A percentile compares a stretch with the other conserved stretches of the same genome.
Evolutionary conservation across 495 filamentous ascomycete genomes (phyloP).

Genomic region (Penicillium paxilli): DNA sequence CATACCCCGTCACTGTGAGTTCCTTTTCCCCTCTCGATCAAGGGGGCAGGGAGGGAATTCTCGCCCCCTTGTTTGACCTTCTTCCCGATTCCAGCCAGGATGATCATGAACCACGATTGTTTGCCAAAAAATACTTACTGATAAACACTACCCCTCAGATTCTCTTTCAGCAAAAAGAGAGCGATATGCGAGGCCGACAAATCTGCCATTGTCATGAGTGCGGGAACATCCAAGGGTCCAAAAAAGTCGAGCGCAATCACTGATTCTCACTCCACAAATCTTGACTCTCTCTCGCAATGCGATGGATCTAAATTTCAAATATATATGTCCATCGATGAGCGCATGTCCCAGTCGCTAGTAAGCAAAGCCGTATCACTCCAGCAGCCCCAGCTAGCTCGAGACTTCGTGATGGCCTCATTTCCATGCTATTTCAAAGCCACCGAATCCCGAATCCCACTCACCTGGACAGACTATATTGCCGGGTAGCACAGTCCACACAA

Average conservation of each 20-base stretch:
- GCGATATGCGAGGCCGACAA: background rate
- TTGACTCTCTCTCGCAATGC: background rate
- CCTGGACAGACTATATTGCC: conserved; percentile 30
- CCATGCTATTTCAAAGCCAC: conserved; percentile 30
- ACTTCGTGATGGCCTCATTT: conserved; percentile 24
- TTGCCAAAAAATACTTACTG: too few species aligned
- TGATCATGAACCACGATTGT: too few species aligned
- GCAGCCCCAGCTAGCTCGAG: conserved; percentile 26
- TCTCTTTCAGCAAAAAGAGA: too few species aligned
- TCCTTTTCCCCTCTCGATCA: too few species aligned
- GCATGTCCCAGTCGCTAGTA: conserved; percentile 22
- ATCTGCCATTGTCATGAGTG: background rate
- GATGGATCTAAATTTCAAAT: too few species aligned
- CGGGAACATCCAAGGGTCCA: background rate
- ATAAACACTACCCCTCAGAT: too few species aligned
- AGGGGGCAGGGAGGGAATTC: too few species aligned
- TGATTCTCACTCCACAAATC: background rate
- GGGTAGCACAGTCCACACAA: conserved; percentile 8
- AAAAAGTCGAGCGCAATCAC: background rate
- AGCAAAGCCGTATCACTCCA: conserved; percentile 21
- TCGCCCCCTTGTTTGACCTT: too few species aligned
- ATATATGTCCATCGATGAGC: conserved; percentile 18
- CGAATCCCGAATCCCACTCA: conserved; percentile 25
- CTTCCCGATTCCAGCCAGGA: too few species aligned
- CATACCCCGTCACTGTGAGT: too few species aligned